Base-by-base conservation (phyloP, 225 moss, liverwort and hornwort species). In the Asterella californica region DNA sequence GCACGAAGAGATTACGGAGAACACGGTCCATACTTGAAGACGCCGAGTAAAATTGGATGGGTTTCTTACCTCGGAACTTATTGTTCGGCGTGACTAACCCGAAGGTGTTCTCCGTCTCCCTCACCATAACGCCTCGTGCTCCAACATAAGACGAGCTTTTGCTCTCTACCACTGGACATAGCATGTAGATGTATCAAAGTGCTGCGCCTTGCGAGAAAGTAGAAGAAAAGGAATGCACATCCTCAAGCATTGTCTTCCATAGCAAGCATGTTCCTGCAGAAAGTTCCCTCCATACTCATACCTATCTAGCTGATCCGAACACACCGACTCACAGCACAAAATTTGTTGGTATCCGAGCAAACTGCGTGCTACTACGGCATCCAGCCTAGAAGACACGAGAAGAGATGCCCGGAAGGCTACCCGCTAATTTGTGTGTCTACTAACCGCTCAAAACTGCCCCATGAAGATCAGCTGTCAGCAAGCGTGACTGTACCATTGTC, bases 71-170 rank as follows among this genome's bases (percentile, higher is more conserved):
- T 80, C 84, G 83, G 53, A 99, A 84, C 68, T 87, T 92, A 79
- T 92, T 88, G 36, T 87, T 78, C 48, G 71, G 50, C 19, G 90
- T 99, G 9, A 95, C 64, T 22, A 99, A 85, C 42, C 93, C 94
- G 29, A 95, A 92, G 0, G 93, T 92, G 66, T 88, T 89, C 78
- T 91, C 87, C 1, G 97, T 99, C 80, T 99, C 97, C 76, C 95
- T 85, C 9, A 93, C 81, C 91, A 95, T 90, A 62, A 99, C 89
- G 71, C 97, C 97, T 73, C 90, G 91, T 9, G 78, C 83, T 65
- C 92, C 95, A 32, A 87, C 77, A 53, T 83, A 85, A 78, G 89
- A 83, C 30, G 83, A 76, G 62, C 82, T 88, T 79, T 92, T 93
- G 67, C 91, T 89, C 49, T 92, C 89, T 79, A 93, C 88, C 76